Conservation (phyloP, 805 yeast species). For the Pichia thaimueangensis region DNA sequence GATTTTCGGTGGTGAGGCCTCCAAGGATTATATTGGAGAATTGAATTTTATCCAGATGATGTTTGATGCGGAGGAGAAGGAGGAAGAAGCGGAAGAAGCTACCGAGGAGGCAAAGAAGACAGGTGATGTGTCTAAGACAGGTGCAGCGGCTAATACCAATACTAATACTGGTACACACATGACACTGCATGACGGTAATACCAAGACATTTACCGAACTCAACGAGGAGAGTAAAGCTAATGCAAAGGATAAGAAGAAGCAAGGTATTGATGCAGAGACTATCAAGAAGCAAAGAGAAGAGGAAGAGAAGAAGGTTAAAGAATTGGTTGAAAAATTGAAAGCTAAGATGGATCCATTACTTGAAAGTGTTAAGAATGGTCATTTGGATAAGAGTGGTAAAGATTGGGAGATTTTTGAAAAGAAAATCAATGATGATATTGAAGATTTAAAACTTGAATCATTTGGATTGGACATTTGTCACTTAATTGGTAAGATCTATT, state of each 20-base stretch:
- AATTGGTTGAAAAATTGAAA: constrained; percentile 51
- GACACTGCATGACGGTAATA: constrained; percentile 9
- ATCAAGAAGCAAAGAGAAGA: constrained; percentile 27
- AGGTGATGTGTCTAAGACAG: constrained; percentile 1
- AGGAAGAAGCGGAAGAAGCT: constrained; percentile 38
- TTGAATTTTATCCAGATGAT: constrained; percentile 71
- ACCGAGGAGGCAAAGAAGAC: constrained; percentile 38
- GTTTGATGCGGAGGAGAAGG: constrained; percentile 33
- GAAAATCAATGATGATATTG: constrained; percentile 76
- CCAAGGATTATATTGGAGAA: constrained; percentile 83
- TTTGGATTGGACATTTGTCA: constrained; percentile 80
- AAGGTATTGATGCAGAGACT: constrained; percentile 22
- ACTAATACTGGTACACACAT: constrained; percentile 1
- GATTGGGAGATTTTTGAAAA: constrained; percentile 47
- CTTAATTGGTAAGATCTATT: constrained; percentile 63
- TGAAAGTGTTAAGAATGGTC: constrained; percentile 31
- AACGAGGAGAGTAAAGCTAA: constrained; percentile 12
- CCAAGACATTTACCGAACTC: constrained; percentile 10
- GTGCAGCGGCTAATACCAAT: not conserved
- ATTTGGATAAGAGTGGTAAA: constrained; percentile 34
- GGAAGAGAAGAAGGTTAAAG: constrained; percentile 45
- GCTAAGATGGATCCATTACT: constrained; percentile 34
- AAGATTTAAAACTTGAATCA: constrained; percentile 71
- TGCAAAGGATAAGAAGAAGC: constrained; percentile 12
- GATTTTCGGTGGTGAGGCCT: constrained; percentile 88